Percentiles rank a stretch among this genome's conserved stretches.
phyloP scores from a whole-genome alignment of 345 rosid species.

The Limnanthes douglasii region DNA sequence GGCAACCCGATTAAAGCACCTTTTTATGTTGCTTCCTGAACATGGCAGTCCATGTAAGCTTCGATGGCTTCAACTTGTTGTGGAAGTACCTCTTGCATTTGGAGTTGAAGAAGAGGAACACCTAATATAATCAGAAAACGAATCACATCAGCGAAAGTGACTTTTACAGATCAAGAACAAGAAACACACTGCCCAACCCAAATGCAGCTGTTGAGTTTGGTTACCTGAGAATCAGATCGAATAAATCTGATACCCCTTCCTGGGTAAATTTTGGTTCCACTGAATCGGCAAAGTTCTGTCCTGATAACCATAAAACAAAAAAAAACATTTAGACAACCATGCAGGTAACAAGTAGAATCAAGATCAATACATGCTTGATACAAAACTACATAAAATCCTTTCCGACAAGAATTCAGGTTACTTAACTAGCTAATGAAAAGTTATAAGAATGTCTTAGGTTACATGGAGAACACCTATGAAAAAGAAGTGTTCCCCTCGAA shows the following conservation, averaged over 20 bases:
- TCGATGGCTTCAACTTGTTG: conserved; percentile 81
- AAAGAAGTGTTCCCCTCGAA: background rate
- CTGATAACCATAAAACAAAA: background rate
- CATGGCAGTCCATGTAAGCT: conserved; percentile 81
- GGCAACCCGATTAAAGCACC: conserved; percentile 11
- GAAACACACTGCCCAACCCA: background rate
- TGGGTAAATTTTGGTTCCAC: conserved; percentile 23
- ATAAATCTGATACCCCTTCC: conserved; percentile 21
- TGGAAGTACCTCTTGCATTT: conserved; percentile 94
- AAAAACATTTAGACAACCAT: background rate
- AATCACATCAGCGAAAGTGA: background rate
- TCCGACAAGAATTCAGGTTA: background rate
- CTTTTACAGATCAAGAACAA: background rate
- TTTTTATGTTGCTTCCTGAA: conserved; percentile 76
- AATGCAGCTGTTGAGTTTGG: background rate
- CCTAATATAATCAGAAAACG: conserved; percentile 20
- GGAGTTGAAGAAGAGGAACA: conserved; percentile 75
- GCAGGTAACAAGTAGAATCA: background rate
- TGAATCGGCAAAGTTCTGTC: conserved; percentile 25
- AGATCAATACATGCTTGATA: background rate
- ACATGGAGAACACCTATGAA: background rate
- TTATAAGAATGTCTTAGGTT: background rate
- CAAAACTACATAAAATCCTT: background rate
- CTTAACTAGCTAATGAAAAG: background rate
- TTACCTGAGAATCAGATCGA: conserved; percentile 23